Percentiles rank a stretch among this genome's conserved stretches.
Conservation (phyloP, 1,284 basidiomycete species). For the Anthracocystis walkeri region DNA sequence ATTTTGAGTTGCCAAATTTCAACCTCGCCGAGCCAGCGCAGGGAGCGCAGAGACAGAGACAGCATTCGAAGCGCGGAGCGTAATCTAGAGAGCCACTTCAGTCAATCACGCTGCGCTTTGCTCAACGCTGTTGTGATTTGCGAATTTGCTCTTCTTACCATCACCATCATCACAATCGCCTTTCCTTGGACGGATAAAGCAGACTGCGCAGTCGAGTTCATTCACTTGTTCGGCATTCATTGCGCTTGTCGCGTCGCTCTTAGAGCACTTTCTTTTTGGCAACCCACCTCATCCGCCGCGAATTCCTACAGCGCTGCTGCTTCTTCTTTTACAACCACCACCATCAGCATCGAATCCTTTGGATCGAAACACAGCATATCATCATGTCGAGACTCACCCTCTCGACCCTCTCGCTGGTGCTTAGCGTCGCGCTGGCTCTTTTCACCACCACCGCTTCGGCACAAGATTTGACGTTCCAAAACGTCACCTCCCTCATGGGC, state of each 20-base stretch:
- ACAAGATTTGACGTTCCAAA: slow-evolving; percentile 25
- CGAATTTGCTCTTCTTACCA: not conserved
- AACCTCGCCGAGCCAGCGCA: not conserved
- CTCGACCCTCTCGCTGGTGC: slow-evolving; percentile 12
- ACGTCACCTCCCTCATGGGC: slow-evolving; percentile 52
- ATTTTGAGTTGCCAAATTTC: not conserved
- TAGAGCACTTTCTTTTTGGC: not conserved
- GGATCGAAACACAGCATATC: not conserved
- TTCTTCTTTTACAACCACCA: not conserved
- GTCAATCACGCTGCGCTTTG: no score
- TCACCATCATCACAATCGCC: slow-evolving; percentile 11
- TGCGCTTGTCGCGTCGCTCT: slow-evolving; percentile 2
- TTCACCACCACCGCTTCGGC: slow-evolving; percentile 7
- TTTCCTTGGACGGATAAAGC: not conserved
- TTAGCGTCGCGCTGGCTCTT: slow-evolving; percentile 13
- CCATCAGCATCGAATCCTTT: not conserved
- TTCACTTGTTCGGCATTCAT: not conserved
- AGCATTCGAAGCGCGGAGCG: not conserved
- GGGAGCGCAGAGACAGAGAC: not conserved
- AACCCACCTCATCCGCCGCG: not conserved
- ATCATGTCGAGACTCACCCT: slow-evolving; percentile 15
- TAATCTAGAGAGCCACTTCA: not conserved
- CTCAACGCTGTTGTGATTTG: not conserved
- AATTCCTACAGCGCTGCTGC: not conserved
- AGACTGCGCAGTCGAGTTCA: not conserved